phyloP scores from a whole-genome alignment of 345 rosid species.

The Excoecaria cochinchinensis region DNA sequence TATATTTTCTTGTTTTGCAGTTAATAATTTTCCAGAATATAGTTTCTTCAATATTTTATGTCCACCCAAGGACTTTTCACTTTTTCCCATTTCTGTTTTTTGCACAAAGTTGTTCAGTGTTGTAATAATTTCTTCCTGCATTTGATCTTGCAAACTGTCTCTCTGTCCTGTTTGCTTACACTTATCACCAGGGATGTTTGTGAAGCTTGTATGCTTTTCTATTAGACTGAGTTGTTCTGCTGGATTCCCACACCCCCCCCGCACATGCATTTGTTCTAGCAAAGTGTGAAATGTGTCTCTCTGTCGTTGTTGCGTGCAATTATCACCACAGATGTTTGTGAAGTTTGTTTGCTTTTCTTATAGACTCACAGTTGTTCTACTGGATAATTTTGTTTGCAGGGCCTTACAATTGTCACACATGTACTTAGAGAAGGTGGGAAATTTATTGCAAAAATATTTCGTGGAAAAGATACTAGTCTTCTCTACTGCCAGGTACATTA shows the following conservation, averaged over 20 bases:
- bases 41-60: not conserved
- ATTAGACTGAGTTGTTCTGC: not conserved
- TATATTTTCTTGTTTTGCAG: not conserved
- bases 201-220: not conserved
- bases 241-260: constrained; percentile 38
- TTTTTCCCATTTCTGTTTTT: not conserved
- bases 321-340: not conserved
- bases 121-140: not conserved
- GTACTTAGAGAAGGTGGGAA: constrained; percentile 88
- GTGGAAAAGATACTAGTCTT: constrained; percentile 99
- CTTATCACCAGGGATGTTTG: not conserved
- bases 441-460: constrained; percentile 89
- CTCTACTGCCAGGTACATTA: constrained; percentile 79
- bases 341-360: not conserved
- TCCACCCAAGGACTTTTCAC: not conserved
- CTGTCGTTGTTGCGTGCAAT: not conserved
- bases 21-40: not conserved
- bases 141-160: not conserved
- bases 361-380: not conserved
- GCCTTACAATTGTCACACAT: constrained; percentile 85
- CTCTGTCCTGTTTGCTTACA: not conserved
- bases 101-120: not conserved
- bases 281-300: not conserved
- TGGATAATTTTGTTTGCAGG: constrained; percentile 42
- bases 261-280: not conserved